Percentiles rank a stretch among this genome's conserved stretches.
Evolutionary conservation across 176 grass and related monocot species (phyloP).

Genomic region (Eragrostis nindensis): DNA sequence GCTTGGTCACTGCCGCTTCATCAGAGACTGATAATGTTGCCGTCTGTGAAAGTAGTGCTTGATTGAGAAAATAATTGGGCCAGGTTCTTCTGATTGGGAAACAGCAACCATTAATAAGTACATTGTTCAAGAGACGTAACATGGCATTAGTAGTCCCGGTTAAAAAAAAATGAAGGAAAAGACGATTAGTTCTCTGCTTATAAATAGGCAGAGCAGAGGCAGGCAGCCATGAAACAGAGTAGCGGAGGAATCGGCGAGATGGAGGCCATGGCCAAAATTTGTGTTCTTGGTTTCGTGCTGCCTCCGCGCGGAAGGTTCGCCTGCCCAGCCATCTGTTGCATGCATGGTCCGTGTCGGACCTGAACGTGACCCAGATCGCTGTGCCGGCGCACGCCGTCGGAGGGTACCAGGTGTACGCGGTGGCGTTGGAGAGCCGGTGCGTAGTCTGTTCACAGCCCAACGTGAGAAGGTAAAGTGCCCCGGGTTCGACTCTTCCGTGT

Average conservation of each 20-base stretch:
- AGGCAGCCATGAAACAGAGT: not conserved
- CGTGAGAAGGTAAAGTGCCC: constrained; percentile 20
- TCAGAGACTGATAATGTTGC: too few relatives aligned
- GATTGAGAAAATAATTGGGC: too few relatives aligned
- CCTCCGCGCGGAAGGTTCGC: not conserved
- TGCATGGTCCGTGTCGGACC: too few relatives aligned
- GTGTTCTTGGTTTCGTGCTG: not conserved
- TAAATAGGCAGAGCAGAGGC: not conserved
- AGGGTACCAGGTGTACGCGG: not conserved
- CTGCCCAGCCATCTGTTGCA: not conserved
- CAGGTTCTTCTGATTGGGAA: not conserved
- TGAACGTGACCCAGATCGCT: not conserved
- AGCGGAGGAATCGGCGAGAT: not conserved
- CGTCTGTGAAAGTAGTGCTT: too few relatives aligned
- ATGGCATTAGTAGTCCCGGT: not conserved
- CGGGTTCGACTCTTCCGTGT: not conserved
- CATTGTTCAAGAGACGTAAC: not conserved
- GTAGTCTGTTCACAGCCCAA: not conserved
- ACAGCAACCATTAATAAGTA: not conserved
- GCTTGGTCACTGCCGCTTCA: too few relatives aligned
- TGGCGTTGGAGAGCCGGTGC: not conserved
- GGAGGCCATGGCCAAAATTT: not conserved
- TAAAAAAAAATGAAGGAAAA: not conserved
- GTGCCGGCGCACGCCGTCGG: not conserved
- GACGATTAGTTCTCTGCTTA: not conserved